These are phyloP conservation scores for Naganishia sp. DNA, from an alignment of 1,284 basidiomycete genomes.

Conservation along the genomic window DNA sequence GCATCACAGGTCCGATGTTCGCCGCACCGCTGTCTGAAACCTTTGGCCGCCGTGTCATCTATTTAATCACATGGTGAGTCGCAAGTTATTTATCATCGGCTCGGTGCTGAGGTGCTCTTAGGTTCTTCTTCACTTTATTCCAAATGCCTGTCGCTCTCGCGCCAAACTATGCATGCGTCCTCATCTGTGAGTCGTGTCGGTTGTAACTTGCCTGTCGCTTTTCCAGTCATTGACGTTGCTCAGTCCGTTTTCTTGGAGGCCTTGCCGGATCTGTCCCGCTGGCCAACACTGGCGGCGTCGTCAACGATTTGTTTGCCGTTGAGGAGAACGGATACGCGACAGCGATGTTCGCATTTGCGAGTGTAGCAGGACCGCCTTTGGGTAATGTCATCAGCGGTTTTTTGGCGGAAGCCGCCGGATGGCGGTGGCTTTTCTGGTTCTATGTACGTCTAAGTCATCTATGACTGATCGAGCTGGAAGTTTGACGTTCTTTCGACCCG, in stretches of 20 bases:
- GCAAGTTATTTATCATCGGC: background rate
- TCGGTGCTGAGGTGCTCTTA: background rate
- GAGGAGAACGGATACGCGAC: constrained; percentile 55
- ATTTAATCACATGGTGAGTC: constrained; percentile 48
- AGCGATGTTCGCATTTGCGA: constrained; percentile 51
- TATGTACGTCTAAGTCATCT: constrained; percentile 46
- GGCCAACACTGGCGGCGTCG: constrained; percentile 56
- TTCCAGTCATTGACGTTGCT: no score
- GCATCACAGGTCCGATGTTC: constrained; percentile 43
- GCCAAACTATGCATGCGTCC: constrained; percentile 17
- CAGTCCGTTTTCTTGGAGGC: constrained; percentile 47
- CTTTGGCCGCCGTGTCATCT: constrained; percentile 51
- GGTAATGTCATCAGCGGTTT: constrained; percentile 53
- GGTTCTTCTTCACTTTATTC: constrained; percentile 49
- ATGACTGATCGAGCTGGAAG: constrained; percentile 40
- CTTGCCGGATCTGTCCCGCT: constrained; percentile 54
- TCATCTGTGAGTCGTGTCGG: constrained; percentile 3
- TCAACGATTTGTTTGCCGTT: constrained; percentile 55
- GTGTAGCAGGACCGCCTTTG: constrained; percentile 55
- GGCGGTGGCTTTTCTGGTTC: constrained; percentile 58
- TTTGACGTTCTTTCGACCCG: background rate
- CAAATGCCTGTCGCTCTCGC: constrained; percentile 52
- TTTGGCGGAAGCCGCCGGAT: constrained; percentile 47
- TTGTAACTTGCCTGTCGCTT: background rate
- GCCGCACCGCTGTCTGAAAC: constrained; percentile 54